Evolutionary conservation across 352 stramenopile species (phyloP).

Genomic region (Phytophthora capsici): DNA sequence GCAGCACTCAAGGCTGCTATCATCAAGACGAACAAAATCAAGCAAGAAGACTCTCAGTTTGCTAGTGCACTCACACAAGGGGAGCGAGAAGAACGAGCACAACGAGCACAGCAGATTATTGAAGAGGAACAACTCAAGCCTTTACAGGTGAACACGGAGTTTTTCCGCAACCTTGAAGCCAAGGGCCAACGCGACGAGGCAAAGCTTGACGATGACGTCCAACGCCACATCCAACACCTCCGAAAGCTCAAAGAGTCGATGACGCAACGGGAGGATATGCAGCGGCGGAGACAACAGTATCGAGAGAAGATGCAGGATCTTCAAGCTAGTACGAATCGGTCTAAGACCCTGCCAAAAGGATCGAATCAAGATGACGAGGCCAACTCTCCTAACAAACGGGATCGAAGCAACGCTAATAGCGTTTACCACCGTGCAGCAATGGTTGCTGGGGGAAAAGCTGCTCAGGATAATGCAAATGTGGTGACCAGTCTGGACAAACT

Average conservation of each 20-base stretch:
- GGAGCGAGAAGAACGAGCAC: constrained; percentile 84
- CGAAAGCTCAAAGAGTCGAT: constrained; percentile 77
- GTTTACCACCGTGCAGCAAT: constrained; percentile 44
- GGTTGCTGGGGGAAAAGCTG: constrained; percentile 24
- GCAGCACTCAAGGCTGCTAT: constrained; percentile 91
- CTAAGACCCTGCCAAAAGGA: constrained; percentile 36
- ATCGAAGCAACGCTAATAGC: constrained; percentile 33
- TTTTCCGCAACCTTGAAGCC: constrained; percentile 85
- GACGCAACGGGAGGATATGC: constrained; percentile 64
- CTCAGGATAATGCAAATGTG: constrained; percentile 50
- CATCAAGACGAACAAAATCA: constrained; percentile 91
- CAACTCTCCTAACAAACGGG: constrained; percentile 9
- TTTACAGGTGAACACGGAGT: constrained; percentile 90
- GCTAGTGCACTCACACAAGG: constrained; percentile 48
- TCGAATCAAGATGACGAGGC: constrained; percentile 62
- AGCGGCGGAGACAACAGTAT: constrained; percentile 65
- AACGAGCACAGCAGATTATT: constrained; percentile 92
- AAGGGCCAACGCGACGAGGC: constrained; percentile 67
- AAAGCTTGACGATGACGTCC: constrained; percentile 86
- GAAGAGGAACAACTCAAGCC: constrained; percentile 92
- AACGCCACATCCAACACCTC: constrained; percentile 89
- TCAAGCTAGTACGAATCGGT: constrained; percentile 32
- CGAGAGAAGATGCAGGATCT: constrained; percentile 67
- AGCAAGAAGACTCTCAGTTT: constrained; percentile 73
- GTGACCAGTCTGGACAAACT: constrained; percentile 87